Evolutionary conservation across 2,329 filamentous ascomycete genomes (phyloP), one percentile per base, ranked within the genome.

Genomic region (Claviceps sp.): DNA sequence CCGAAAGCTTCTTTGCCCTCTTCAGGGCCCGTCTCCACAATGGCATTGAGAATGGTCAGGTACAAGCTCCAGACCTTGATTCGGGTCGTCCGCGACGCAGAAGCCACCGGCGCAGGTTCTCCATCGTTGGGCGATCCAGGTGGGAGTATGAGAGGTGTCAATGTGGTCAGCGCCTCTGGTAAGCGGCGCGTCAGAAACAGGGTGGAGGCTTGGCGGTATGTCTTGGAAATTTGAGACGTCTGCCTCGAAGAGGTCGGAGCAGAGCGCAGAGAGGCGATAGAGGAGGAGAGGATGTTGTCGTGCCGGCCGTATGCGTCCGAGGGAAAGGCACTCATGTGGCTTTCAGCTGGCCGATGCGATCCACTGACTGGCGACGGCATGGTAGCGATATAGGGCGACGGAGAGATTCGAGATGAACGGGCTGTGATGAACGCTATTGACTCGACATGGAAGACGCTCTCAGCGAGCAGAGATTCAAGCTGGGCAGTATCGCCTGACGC

Each of bases 11-110:
- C 80, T 71, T 93, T 95, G 48, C 91, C 93, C 66, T 96, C 90
- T 58, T 95, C 88, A 1, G 86, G 76, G 52, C 89, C 88, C 63
- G 97, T 75, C 62, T 97, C 91, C 38, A 95, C 75, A 56, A 96
- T 85, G 40, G 88, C 86, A 70, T 96, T 95, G 56, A 97, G 75
- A 49, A 96, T 85, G 17, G 90, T 95, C 57, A 97, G 78, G 66
- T 97, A 98, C 61, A 98, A 77, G 67, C 89, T 95, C 93, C 93
- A 98, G 56, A 97, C 85, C 69, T 97, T 98, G 66, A 95, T 85
- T 57, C 90, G 77, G 52, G 88, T 93, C 36, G 83, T 86, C 58
- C 85, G 81, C 43, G 86, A 90, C 50, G 88, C 88, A 56, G 77
- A 80, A 50, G 87, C 84, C 50, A 96, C 82, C 4, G 89, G 88